phyloP scores from a whole-genome alignment of 192 early-diverging fungal species.

The Globomyces pollinis-pini region DNA sequence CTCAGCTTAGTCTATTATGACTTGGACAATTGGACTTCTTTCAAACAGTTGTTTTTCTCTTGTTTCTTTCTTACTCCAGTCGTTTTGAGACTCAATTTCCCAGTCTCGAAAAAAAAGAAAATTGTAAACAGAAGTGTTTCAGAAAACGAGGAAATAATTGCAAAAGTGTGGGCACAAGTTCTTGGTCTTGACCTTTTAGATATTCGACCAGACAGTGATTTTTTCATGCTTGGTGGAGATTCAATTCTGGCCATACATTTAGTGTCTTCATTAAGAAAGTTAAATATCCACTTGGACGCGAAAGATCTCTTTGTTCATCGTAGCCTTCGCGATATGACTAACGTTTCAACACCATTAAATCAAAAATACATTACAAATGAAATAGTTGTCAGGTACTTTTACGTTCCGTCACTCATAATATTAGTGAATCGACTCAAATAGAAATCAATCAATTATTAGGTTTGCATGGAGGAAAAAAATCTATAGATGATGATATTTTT shows the following conservation, averaged over 20 bases:
- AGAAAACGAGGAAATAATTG: no score
- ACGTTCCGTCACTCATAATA: background rate
- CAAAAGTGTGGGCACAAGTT: no score
- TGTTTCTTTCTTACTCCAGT: no score
- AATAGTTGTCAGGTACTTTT: background rate
- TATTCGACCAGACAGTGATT: slow-evolving; percentile 11
- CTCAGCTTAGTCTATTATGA: no score
- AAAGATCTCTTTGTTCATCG: background rate
- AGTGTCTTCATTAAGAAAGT: background rate
- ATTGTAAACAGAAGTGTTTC: no score
- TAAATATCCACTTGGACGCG: background rate
- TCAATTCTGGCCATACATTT: slow-evolving; percentile 15
- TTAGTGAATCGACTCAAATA: no score
- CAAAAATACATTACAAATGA: background rate
- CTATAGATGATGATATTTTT: background rate
- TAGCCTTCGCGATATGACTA: background rate
- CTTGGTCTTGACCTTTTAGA: no score
- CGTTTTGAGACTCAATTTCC: no score
- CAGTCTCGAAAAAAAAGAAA: no score
- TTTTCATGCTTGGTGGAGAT: slow-evolving; percentile 36
- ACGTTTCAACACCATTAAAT: background rate
- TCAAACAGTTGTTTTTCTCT: no score
- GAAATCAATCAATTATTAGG: background rate
- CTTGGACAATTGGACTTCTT: no score
- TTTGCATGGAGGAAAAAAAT: no score